A percentile compares a stretch with the other conserved stretches of the same genome.
phyloP scores from a whole-genome alignment of 306 rosid species.

The Malus fusca region DNA sequence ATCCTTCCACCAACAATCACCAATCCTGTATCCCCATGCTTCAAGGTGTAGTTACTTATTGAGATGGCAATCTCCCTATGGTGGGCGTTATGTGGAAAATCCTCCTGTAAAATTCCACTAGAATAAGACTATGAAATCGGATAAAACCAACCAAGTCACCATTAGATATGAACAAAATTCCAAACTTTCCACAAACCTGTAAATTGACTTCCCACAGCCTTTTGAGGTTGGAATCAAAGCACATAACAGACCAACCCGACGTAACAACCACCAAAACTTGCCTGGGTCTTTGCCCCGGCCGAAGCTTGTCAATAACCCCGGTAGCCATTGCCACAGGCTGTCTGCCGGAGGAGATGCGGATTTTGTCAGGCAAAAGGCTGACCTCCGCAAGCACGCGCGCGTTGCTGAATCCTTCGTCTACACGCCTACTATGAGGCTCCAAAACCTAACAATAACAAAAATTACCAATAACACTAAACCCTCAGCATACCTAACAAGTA shows the following conservation, averaged over 20 bases:
- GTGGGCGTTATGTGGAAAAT: constrained; percentile 95
- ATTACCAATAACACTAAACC: neutral
- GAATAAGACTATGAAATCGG: neutral
- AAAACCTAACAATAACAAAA: constrained; percentile 44
- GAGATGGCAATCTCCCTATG: constrained; percentile 90
- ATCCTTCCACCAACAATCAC: constrained; percentile 94
- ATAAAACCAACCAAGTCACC: neutral
- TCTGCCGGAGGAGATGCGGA: constrained; percentile 79
- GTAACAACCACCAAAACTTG: constrained; percentile 93
- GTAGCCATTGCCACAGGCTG: constrained; percentile 95
- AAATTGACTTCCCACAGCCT: constrained; percentile 89
- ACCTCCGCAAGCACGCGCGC: constrained; percentile 73
- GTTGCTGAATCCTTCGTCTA: constrained; percentile 85
- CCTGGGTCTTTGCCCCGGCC: constrained; percentile 57
- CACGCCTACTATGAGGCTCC: constrained; percentile 86
- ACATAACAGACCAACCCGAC: constrained; percentile 95
- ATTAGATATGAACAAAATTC: neutral
- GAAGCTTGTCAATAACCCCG: constrained; percentile 65
- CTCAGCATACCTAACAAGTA: neutral
- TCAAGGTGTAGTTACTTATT: constrained; percentile 74
- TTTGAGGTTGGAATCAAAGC: constrained; percentile 87
- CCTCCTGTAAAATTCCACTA: constrained; percentile 45
- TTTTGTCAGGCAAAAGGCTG: constrained; percentile 85
- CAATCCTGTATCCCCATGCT: constrained; percentile 92
- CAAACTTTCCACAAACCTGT: constrained; percentile 49